Evolutionary conservation across 2,329 filamentous ascomycete genomes (phyloP).

Genomic region (Aspergillus hortae): DNA sequence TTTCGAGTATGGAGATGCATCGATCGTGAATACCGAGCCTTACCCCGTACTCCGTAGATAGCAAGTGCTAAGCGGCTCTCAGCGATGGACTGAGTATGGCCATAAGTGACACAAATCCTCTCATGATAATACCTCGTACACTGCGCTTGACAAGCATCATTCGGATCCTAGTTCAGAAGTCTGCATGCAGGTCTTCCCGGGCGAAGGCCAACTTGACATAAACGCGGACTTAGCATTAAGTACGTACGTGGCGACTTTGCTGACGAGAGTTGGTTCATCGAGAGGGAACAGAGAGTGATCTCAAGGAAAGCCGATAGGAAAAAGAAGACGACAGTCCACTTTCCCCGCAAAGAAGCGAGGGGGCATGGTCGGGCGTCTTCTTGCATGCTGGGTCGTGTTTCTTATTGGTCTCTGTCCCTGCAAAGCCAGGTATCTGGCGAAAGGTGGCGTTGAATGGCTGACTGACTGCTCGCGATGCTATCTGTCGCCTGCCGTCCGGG

Average conservation of each 20-base stretch:
- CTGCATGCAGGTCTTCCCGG: too few relatives aligned
- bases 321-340: constrained; percentile 4
- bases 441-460: neutral
- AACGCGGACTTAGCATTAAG: neutral
- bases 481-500: neutral
- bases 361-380: neutral
- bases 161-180: too few relatives aligned
- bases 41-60: too few relatives aligned
- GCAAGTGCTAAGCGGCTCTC: too few relatives aligned
- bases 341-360: constrained; percentile 17
- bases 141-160: too few relatives aligned
- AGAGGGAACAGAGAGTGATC: neutral
- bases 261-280: neutral
- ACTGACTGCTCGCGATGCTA: neutral
- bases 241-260: neutral
- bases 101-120: too few relatives aligned
- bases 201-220: neutral
- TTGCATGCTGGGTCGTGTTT: neutral
- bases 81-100: too few relatives aligned
- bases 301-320: neutral
- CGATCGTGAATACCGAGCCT: too few relatives aligned
- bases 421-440: neutral
- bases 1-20: too few relatives aligned
- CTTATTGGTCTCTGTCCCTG: neutral
- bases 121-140: too few relatives aligned